Conservation (phyloP, 495 filamentous ascomycete species). For the Penicillium cosmopolitanum region DNA sequence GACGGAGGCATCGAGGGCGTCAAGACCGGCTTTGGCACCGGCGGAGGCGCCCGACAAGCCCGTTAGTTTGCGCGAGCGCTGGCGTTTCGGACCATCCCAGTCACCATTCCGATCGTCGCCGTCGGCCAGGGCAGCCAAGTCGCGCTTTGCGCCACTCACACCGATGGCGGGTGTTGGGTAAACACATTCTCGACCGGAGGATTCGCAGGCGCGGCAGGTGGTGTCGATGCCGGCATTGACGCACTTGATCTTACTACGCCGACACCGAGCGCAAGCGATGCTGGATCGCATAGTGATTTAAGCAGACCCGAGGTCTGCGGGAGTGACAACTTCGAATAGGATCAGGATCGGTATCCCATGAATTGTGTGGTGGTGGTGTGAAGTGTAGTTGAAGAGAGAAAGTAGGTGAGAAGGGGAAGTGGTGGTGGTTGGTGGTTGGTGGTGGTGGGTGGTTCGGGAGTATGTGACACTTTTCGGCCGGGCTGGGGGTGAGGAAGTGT, state of each 20-base stretch:
- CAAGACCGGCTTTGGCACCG: slow-evolving; percentile 38
- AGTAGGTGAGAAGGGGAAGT: not conserved
- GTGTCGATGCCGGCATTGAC: slow-evolving; percentile 77
- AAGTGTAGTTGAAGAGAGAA: not conserved
- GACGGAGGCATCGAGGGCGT: slow-evolving; percentile 52
- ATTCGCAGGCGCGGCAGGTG: slow-evolving; percentile 77
- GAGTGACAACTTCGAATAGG: not conserved
- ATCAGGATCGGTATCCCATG: not conserved
- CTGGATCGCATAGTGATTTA: slow-evolving; percentile 66
- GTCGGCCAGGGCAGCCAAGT: slow-evolving; percentile 50
- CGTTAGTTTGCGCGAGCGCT: slow-evolving; percentile 55
- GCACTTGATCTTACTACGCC: slow-evolving; percentile 82
- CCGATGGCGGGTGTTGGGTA: slow-evolving; percentile 69
- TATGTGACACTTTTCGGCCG: not conserved
- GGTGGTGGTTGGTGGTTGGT: not conserved
- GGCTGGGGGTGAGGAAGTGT: not conserved
- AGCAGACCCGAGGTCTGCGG: slow-evolving; percentile 25
- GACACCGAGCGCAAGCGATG: slow-evolving; percentile 78
- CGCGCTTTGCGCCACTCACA: slow-evolving; percentile 58
- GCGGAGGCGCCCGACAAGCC: slow-evolving; percentile 38
- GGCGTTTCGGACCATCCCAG: slow-evolving; percentile 62
- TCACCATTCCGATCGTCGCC: slow-evolving; percentile 63
- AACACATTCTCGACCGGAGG: slow-evolving; percentile 73
- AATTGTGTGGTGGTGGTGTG: not conserved
- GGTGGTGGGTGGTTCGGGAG: not conserved